Evolutionary conservation across 177 flowering plant genomes (phyloP).

Genomic region (Telopea speciosissima): DNA sequence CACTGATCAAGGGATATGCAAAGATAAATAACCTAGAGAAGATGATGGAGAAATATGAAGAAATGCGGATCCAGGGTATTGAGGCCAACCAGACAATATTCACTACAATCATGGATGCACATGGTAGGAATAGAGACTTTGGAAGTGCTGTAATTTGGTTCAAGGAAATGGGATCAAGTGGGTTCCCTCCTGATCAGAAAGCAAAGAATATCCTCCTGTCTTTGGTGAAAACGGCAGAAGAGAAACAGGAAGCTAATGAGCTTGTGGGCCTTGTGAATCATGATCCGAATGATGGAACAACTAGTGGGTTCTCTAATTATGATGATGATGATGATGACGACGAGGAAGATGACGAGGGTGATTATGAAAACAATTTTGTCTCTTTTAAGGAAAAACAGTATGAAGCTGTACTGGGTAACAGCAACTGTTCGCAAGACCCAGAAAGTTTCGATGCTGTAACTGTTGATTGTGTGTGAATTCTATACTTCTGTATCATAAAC

Average conservation of each 20-base stretch:
- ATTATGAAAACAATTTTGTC: neutral
- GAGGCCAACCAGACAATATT: conserved; percentile 65
- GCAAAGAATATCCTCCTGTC: conserved; percentile 83
- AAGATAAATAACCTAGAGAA: conserved; percentile 59
- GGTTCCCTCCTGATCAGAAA: conserved; percentile 73
- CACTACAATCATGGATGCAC: conserved; percentile 93
- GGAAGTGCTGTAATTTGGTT: conserved; percentile 79
- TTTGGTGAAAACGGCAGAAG: conserved; percentile 65
- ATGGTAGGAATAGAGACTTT: conserved; percentile 74
- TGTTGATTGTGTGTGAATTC: neutral
- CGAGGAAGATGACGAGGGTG: neutral
- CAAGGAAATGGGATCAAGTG: conserved; percentile 68
- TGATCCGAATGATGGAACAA: conserved; percentile 2
- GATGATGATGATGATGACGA: conserved; percentile 8
- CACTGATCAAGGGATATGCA: conserved; percentile 89
- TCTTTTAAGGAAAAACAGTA: conserved; percentile 4
- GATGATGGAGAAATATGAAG: conserved; percentile 76
- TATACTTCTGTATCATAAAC: conserved; percentile 7
- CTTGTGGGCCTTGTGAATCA: conserved; percentile 38
- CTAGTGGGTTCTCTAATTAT: conserved; percentile 13
- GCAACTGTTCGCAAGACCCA: no score
- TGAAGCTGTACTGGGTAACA: conserved; percentile 4
- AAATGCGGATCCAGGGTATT: conserved; percentile 56
- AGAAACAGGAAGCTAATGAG: conserved; percentile 52
- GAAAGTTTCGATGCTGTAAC: neutral